These are phyloP conservation scores for Arabidopsis suecica DNA, from an alignment of 345 rosid genomes.

Conservation along the genomic window DNA sequence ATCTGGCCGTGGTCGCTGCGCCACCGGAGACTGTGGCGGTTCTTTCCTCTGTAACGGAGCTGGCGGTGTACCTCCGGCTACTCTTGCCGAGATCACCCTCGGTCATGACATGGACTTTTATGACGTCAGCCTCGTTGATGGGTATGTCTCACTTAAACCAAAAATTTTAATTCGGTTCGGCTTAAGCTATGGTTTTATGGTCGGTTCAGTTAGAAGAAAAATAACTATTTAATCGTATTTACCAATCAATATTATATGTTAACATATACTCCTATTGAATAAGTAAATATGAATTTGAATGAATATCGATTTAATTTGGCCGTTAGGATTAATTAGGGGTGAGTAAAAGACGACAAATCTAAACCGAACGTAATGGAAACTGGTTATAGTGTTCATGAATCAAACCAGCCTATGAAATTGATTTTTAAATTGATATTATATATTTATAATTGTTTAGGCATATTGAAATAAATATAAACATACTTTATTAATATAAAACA, in stretches of 20 bases:
- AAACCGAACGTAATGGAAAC: no score
- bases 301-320: background rate
- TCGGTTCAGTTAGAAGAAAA: background rate
- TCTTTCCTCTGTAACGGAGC: conserved; percentile 48
- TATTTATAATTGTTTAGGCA: no score
- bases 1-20: conserved; percentile 48
- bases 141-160: conserved; percentile 33
- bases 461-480: no score
- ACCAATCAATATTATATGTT: background rate
- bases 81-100: conserved; percentile 58
- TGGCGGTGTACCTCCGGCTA: conserved; percentile 55
- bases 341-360: no score
- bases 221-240: background rate
- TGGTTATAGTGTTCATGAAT: no score
- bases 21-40: conserved; percentile 55
- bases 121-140: conserved; percentile 59
- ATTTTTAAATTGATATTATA: no score
- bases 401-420: no score
- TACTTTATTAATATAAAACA: no score
- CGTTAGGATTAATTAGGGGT: no score
- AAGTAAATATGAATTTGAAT: background rate
- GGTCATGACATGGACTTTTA: conserved; percentile 52
- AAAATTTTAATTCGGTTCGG: background rate
- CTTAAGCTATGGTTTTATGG: background rate
- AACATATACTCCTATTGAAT: background rate